Percentiles rank a stretch among this genome's conserved stretches.
Evolutionary conservation across 257 asterid species (phyloP).

Genomic region (Rehmannia glutinosa): DNA sequence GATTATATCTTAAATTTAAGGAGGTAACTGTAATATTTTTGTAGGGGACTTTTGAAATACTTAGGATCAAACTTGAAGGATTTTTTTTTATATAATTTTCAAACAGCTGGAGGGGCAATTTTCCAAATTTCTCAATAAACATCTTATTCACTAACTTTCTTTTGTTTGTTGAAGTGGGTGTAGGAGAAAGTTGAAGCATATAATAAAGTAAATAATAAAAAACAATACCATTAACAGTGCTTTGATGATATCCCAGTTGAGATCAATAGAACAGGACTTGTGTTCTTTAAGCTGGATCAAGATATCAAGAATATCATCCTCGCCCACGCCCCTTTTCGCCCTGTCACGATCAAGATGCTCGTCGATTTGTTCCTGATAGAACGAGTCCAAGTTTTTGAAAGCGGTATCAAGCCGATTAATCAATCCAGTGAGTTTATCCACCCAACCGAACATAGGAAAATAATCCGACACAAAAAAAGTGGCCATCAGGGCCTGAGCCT

Average conservation of each 20-base stretch:
- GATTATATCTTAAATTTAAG: too few species aligned
- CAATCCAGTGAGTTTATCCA: constrained; percentile 18
- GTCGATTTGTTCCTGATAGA: constrained; percentile 17
- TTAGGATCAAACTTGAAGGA: too few species aligned
- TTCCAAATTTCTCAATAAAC: too few species aligned
- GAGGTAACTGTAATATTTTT: too few species aligned
- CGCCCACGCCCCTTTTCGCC: background rate
- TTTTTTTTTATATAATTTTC: too few species aligned
- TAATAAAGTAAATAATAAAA: too few species aligned
- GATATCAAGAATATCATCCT: constrained; percentile 10
- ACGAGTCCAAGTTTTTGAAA: constrained; percentile 1
- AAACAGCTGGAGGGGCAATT: too few species aligned
- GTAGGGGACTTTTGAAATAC: too few species aligned
- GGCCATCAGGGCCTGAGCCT: background rate
- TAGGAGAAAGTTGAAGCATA: too few species aligned
- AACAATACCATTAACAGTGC: constrained; percentile 14
- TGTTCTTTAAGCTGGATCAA: constrained; percentile 17
- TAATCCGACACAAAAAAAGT: constrained; percentile 18
- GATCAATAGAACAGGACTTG: background rate
- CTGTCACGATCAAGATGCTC: constrained; percentile 10
- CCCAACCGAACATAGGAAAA: constrained; percentile 9
- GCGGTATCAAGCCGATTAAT: background rate
- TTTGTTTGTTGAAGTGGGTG: too few species aligned
- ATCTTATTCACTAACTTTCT: too few species aligned
- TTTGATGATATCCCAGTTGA: constrained; percentile 19